Evolutionary conservation across 2,329 filamentous ascomycete genomes (phyloP), one percentile per base, ranked within the genome.

Genomic region (Calonectria pseudoturangicola): DNA sequence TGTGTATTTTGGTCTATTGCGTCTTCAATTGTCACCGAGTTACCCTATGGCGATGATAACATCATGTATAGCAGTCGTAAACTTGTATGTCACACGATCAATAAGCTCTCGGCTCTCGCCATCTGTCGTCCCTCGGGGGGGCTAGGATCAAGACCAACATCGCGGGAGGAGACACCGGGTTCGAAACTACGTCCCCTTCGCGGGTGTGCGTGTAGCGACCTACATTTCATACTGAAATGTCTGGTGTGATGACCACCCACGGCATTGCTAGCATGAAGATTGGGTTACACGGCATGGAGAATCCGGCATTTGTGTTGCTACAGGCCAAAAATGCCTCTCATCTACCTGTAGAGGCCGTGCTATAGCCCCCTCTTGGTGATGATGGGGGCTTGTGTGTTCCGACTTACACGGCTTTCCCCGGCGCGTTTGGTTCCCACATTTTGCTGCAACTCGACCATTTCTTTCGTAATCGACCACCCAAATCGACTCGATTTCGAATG

Each of bases 351-450:
- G 27, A 16, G 4, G 18, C 18, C 21, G 25, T 41, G 25, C 39
- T 60, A 39, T 36, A 21, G 28, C 25, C 6, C 54, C n/a, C 33
- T 39, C 2, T 27, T 25, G 33, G 27, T 39, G 33, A 39, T n/a
- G 33, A 21, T 33, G 33, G n/a, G 27, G 18, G 21, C 33, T 18
- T 41, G 39, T 13, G 13, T 8, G 15, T 60, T 8, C 54, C 54
- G 33, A 60, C 54, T 60, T 60, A 60, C 54, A 60, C 54, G 54
- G 36, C 21, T 13, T 21, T 21, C 51, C 51, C 27, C 54, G 21
- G 21, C 27, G 33, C 21, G 6, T 25, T 25, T 48, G 21, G 21
- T 27, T 60, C 36, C 54, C 54, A 60, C 54, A 41, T 41, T 21
- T 41, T 39, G 54, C 54, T 25, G 33, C 54, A 39, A 41, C 39